These are phyloP conservation scores for Esteya vermicola DNA, from an alignment of 2,329 filamentous ascomycete species.

Conservation along the genomic window DNA sequence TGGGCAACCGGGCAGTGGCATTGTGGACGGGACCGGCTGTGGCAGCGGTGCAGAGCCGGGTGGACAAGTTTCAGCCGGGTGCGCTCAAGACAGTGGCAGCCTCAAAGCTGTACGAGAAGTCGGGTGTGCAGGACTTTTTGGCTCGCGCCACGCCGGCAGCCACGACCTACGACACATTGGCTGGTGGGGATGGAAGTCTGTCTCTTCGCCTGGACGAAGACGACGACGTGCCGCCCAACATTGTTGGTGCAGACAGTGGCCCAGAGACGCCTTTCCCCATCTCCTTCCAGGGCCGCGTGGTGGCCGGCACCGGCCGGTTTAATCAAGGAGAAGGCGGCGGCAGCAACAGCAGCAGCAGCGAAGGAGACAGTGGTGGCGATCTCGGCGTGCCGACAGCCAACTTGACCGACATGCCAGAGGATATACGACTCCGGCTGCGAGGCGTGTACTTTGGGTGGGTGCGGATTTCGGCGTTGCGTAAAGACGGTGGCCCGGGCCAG, in stretches of 20 bases:
- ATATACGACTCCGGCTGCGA: constrained; percentile 36
- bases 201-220: not conserved
- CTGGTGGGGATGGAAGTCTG: no score
- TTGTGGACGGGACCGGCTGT: constrained; percentile 24
- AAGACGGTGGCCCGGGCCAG: constrained; percentile 21
- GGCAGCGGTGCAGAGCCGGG: constrained; percentile 22
- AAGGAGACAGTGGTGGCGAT: no score
- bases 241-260: constrained; percentile 34
- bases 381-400: constrained; percentile 40
- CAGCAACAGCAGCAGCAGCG: constrained; percentile 14
- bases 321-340: no score
- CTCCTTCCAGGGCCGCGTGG: constrained; percentile 32
- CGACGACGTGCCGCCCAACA: constrained; percentile 17
- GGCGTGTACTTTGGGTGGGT: constrained; percentile 56
- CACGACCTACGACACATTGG: constrained; percentile 15
- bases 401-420: constrained; percentile 34
- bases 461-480: no score
- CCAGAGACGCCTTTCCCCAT: constrained; percentile 39
- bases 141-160: no score
- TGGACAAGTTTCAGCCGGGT: constrained; percentile 22
- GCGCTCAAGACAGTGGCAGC: constrained; percentile 26
- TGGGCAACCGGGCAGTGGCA: constrained; percentile 29
- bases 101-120: constrained; percentile 21
- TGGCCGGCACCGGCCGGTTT: constrained; percentile 30
- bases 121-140: constrained; percentile 17